Percentiles rank a stretch among this genome's conserved stretches.
These are phyloP conservation scores for Coniferiporia sulphurascens DNA, from an alignment of 1,284 basidiomycete species.

Conservation along the genomic window DNA sequence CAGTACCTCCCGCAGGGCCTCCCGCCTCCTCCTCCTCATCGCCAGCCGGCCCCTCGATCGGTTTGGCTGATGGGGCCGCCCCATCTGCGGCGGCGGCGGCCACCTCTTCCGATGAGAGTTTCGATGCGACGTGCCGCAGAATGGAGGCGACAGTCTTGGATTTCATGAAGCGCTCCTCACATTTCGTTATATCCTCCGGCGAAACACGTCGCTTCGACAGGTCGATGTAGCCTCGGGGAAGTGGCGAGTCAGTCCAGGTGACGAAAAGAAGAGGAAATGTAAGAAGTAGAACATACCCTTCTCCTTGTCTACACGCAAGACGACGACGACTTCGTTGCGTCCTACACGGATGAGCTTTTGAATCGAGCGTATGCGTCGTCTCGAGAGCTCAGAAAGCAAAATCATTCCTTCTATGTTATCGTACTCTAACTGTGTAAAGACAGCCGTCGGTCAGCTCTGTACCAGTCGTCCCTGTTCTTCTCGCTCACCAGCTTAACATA, in stretches of 20 bases:
- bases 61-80: conserved; percentile 23
- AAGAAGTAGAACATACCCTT: conserved; percentile 62
- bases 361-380: conserved; percentile 95
- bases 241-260: background rate
- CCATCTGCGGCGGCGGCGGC: conserved; percentile 31
- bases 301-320: conserved; percentile 97
- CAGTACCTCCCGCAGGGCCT: conserved; percentile 43
- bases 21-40: conserved; percentile 37
- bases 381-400: conserved; percentile 91
- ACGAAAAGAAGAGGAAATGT: background rate
- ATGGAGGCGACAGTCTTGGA: conserved; percentile 94
- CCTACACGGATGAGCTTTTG: conserved; percentile 98
- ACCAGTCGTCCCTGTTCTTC: background rate
- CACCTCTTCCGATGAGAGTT: conserved; percentile 37
- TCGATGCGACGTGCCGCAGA: conserved; percentile 90
- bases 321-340: conserved; percentile 98
- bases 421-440: conserved; percentile 78
- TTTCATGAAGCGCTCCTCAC: conserved; percentile 98
- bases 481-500: conserved; percentile 91
- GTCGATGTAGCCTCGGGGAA: conserved; percentile 87
- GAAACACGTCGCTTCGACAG: conserved; percentile 99
- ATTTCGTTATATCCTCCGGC: conserved; percentile 96
- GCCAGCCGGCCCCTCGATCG: conserved; percentile 36
- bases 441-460: background rate
- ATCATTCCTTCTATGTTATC: conserved; percentile 99